phyloP scores from a whole-genome alignment of 495 filamentous ascomycete genomes.

The Penicillium odoratum region DNA sequence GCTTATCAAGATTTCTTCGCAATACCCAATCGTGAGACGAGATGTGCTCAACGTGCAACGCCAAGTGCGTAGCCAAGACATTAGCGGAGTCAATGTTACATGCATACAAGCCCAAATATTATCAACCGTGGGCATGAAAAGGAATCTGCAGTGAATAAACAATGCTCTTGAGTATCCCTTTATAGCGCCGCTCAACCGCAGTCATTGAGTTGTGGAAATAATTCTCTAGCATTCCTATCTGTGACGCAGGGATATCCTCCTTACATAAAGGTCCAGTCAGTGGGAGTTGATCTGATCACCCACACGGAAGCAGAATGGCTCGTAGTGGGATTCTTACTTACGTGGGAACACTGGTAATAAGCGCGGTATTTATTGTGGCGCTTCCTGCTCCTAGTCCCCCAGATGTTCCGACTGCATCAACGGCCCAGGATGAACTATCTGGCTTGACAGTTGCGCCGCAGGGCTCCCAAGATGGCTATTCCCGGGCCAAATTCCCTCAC shows the following conservation, averaged over 20 bases:
- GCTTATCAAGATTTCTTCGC: not conserved
- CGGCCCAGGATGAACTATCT: not conserved
- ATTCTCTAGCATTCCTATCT: not conserved
- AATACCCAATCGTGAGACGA: not conserved
- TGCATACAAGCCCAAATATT: not conserved
- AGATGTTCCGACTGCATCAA: not conserved
- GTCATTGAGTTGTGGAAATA: not conserved
- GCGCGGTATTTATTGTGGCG: not conserved
- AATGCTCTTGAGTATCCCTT: not conserved
- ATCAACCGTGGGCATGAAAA: conserved; percentile 1
- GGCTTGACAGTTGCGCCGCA: not conserved
- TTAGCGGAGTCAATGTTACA: conserved; percentile 16
- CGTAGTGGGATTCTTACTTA: not conserved
- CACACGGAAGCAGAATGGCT: not conserved
- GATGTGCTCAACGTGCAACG: conserved; percentile 16
- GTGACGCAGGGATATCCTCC: not conserved
- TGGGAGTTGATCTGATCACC: not conserved
- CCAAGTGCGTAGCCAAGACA: conserved; percentile 22
- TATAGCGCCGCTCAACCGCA: not conserved
- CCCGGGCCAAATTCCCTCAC: not conserved
- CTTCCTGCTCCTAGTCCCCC: not conserved
- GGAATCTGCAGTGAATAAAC: not conserved
- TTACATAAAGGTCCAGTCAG: not conserved
- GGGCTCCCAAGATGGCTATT: not conserved
- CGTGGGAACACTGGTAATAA: not conserved